Percentiles rank a stretch among this genome's conserved stretches.
Conservation (phyloP, 2,329 filamentous ascomycete genomes). For the Colletotrichum lupini region DNA sequence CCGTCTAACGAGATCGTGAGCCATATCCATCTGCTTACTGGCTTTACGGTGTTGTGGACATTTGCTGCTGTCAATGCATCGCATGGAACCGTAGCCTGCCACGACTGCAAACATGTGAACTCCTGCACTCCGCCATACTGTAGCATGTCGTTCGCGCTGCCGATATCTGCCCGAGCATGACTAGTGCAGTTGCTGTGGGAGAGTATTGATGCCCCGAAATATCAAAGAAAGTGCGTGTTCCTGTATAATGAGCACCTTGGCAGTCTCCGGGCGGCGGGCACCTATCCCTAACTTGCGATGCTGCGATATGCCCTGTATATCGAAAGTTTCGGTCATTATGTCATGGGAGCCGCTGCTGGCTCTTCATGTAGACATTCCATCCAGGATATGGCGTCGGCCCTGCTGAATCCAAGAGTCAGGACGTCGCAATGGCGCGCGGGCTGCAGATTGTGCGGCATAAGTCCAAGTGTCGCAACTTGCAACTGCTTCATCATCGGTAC, state of each 20-base stretch:
- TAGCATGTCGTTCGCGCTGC: background rate
- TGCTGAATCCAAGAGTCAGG: slow-evolving; percentile 19
- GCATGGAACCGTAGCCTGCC: background rate
- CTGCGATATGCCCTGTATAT: background rate
- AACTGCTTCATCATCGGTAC: background rate
- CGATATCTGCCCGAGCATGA: background rate
- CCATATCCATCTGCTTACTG: background rate
- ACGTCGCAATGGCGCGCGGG: slow-evolving; percentile 11
- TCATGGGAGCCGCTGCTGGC: slow-evolving; percentile 21
- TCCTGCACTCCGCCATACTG: background rate
- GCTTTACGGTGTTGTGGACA: background rate
- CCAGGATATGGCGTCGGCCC: background rate
- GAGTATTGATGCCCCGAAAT: background rate
- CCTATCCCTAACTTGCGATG: slow-evolving; percentile 6
- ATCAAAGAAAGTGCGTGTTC: background rate
- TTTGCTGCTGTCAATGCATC: background rate
- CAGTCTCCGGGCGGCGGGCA: background rate
- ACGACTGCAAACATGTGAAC: background rate
- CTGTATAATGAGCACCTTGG: background rate
- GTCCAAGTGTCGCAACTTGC: slow-evolving; percentile 4
- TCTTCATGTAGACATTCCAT: background rate
- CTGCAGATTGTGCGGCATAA: slow-evolving; percentile 5
- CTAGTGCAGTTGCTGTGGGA: background rate
- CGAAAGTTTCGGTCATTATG: slow-evolving; percentile 24
- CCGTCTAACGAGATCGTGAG: slow-evolving; percentile 9